These are phyloP conservation scores for Tulasnella sp. DNA, from an alignment of 768 basidiomycete genomes.

Conservation along the genomic window DNA sequence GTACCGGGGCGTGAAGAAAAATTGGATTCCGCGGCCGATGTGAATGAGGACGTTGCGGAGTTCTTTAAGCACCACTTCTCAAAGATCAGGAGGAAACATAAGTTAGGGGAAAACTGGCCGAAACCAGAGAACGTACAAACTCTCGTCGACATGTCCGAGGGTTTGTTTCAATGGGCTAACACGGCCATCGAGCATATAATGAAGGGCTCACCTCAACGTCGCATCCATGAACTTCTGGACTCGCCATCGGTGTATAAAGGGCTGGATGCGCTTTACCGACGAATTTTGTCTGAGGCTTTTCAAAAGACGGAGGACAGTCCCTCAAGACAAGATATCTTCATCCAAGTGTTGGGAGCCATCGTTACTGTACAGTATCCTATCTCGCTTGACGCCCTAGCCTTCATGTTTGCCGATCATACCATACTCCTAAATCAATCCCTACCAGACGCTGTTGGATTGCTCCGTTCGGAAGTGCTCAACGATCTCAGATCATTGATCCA, in stretches of 20 bases:
- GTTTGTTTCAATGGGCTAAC: neutral
- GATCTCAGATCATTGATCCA: neutral
- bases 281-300: neutral
- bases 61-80: neutral
- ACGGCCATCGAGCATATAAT: neutral
- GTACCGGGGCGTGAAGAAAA: neutral
- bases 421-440: neutral
- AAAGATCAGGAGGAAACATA: neutral
- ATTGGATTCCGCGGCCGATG: neutral
- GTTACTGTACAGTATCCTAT: neutral
- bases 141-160: neutral
- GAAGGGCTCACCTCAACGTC: neutral
- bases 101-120: neutral
- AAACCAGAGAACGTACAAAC: neutral
- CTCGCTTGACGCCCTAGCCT: neutral
- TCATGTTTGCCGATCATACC: neutral
- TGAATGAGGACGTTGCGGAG: neutral
- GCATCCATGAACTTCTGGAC: neutral
- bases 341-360: neutral
- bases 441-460: neutral
- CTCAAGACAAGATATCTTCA: neutral
- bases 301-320: neutral
- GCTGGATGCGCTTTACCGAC: neutral
- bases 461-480: neutral
- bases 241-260: neutral